Conservation (phyloP, 2,329 filamentous ascomycete genomes). For the Arthroderma uncinatum region DNA sequence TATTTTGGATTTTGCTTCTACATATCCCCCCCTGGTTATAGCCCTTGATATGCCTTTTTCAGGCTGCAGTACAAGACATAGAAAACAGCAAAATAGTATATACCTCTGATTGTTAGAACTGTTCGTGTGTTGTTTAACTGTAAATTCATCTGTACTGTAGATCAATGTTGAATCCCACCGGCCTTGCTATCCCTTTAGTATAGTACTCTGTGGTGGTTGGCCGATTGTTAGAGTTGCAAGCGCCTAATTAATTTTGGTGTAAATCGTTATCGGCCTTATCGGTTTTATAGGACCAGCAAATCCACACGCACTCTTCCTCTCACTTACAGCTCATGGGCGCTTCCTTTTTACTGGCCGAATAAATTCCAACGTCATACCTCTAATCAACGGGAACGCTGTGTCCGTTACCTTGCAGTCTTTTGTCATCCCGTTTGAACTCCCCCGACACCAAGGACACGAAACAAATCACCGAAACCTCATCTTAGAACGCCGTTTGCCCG, state of each 20-base stretch:
- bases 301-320: neutral
- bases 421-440: neutral
- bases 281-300: neutral
- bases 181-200: neutral
- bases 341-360: neutral
- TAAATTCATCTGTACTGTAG: neutral
- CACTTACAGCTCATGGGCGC: neutral
- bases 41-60: neutral
- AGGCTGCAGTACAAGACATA: neutral
- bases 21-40: neutral
- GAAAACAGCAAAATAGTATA: conserved; percentile 1
- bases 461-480: neutral
- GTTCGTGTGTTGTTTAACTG: neutral
- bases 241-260: neutral
- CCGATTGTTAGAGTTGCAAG: neutral
- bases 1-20: neutral
- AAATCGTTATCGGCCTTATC: conserved; percentile 3
- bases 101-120: neutral
- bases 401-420: neutral
- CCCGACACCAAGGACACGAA: neutral
- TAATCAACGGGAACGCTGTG: neutral
- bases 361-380: neutral
- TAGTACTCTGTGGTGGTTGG: neutral
- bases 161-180: neutral
- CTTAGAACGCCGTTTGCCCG: neutral